Percentiles rank a stretch among this genome's conserved stretches.
Conservation (phyloP, 345 rosid species). For the Linum lewisii region DNA sequence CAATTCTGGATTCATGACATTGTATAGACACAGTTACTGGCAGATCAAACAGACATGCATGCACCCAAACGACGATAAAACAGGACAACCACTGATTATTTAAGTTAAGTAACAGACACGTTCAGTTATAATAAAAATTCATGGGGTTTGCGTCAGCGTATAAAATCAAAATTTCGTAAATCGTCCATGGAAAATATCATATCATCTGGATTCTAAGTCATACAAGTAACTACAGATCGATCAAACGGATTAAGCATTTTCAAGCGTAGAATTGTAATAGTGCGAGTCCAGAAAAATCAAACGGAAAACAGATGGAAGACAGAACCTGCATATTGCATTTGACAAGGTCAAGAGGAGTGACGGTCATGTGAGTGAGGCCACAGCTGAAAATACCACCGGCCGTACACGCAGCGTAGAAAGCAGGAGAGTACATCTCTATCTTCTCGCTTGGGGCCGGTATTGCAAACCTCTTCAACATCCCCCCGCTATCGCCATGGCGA, state of each 20-base stretch:
- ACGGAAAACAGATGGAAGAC: neutral
- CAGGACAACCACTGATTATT: too few species aligned
- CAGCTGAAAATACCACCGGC: conserved; percentile 87
- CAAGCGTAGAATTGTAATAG: neutral
- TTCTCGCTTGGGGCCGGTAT: conserved; percentile 57
- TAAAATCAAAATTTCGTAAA: too few species aligned
- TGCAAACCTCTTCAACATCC: conserved; percentile 13
- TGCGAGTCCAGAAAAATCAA: neutral
- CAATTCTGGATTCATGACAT: too few species aligned
- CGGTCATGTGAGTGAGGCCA: conserved; percentile 87
- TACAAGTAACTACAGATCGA: too few species aligned
- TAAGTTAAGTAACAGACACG: too few species aligned
- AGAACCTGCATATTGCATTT: conserved; percentile 98
- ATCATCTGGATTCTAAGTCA: too few species aligned
- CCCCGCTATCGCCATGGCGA: neutral
- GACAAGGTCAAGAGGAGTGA: conserved; percentile 98
- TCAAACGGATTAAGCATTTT: neutral
- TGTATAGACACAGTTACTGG: too few species aligned
- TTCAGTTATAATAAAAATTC: too few species aligned
- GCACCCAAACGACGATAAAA: too few species aligned
- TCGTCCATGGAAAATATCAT: too few species aligned
- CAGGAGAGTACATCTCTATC: conserved; percentile 87
- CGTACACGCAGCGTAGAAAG: conserved; percentile 86
- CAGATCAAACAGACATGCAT: too few species aligned
- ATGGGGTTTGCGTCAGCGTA: too few species aligned